phyloP scores from a whole-genome alignment of 345 rosid species.

The Sisymbrium irio region DNA sequence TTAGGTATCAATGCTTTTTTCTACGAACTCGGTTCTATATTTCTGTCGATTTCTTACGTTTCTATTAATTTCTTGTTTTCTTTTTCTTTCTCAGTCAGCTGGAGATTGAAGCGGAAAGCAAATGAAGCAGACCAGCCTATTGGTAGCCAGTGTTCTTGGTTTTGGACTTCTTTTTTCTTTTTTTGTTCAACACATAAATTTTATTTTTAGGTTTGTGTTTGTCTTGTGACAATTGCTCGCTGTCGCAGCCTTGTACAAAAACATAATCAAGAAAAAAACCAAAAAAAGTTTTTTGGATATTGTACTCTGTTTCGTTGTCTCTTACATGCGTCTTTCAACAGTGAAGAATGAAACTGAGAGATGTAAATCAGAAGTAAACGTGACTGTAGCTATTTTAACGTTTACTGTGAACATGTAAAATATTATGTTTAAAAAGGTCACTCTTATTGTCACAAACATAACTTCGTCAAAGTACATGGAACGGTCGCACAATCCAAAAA shows the following conservation, averaged over 20 bases:
- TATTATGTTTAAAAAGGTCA: neutral
- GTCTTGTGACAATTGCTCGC: conserved; percentile 26
- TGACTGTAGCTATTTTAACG: neutral
- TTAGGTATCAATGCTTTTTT: conserved; percentile 40
- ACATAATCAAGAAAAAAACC: conserved; percentile 5
- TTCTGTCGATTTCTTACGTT: neutral
- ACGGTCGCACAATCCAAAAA: neutral
- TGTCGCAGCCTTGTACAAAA: conserved; percentile 34
- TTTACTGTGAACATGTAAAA: neutral
- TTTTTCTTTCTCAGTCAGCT: neutral
- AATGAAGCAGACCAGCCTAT: conserved; percentile 13
- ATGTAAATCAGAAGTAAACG: neutral
- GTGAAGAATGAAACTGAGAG: neutral
- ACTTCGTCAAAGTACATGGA: conserved; percentile 8
- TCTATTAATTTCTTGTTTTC: neutral
- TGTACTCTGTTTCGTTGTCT: neutral
- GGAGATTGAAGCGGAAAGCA: conserved; percentile 1
- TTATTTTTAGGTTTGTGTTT: conserved; percentile 25
- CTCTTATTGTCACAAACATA: conserved; percentile 11
- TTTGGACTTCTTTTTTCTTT: conserved; percentile 7
- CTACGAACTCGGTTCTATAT: neutral
- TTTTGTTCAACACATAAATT: conserved; percentile 3
- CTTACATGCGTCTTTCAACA: conserved; percentile 9
- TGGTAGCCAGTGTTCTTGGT: conserved; percentile 28
- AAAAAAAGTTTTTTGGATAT: conserved; percentile 13